Evolutionary conservation across 176 grass and related monocot genomes (phyloP).

Genomic region (Oryza punctata): DNA sequence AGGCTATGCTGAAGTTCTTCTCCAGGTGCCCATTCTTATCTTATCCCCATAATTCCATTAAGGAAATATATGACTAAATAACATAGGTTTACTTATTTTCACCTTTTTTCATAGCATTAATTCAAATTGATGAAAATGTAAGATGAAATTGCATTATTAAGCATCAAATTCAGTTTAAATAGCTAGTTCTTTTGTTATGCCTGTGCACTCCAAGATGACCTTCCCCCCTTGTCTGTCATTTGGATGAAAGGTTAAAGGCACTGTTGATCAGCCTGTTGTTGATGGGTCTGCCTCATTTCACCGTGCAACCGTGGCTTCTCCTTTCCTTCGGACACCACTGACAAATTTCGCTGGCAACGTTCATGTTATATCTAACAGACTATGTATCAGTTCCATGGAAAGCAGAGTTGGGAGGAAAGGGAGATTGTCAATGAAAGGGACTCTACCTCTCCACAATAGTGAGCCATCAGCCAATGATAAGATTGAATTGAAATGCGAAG

Average conservation of each 20-base stretch:
- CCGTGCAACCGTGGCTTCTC: conserved; percentile 81
- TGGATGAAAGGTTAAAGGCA: conserved; percentile 79
- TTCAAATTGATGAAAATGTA: conserved; percentile 13
- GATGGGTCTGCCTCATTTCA: conserved; percentile 97
- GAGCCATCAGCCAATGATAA: conserved; percentile 78
- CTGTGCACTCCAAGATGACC: conserved; percentile 18
- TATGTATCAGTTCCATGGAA: conserved; percentile 89
- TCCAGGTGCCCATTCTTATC: conserved; percentile 63
- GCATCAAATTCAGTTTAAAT: conserved; percentile 25
- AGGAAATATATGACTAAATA: background rate
- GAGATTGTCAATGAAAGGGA: conserved; percentile 90
- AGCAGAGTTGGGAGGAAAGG: conserved; percentile 95
- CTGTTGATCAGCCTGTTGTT: conserved; percentile 94
- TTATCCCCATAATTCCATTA: conserved; percentile 22
- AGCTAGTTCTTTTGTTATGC: conserved; percentile 17
- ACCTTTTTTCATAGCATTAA: background rate
- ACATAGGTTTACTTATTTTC: conserved; percentile 11
- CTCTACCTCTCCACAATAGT: conserved; percentile 73
- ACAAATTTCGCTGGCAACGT: conserved; percentile 83
- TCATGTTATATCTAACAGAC: conserved; percentile 81
- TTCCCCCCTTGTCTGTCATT: conserved; percentile 33
- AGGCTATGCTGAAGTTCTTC: conserved; percentile 93
- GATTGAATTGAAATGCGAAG: conserved; percentile 99
- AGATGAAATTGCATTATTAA: conserved; percentile 31
- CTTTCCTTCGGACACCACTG: conserved; percentile 79